A percentile compares a stretch with the other conserved stretches of the same genome.
Evolutionary conservation across 768 basidiomycete genomes (phyloP).

Genomic region (Rhodotorula paludigena): DNA sequence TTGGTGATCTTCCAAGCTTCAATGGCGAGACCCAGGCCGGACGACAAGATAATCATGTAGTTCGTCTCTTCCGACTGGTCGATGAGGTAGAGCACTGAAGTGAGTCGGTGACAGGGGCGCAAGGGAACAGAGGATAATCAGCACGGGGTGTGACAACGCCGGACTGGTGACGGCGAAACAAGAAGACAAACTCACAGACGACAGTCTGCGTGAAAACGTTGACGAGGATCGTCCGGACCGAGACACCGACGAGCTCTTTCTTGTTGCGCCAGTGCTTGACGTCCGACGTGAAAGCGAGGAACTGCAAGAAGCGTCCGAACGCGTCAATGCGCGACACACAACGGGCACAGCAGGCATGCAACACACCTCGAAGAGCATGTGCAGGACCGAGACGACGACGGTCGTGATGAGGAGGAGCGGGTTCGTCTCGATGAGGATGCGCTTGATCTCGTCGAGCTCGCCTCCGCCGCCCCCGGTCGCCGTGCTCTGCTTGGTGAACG

Average conservation of each 20-base stretch:
- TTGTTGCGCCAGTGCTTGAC: slow-evolving; percentile 92
- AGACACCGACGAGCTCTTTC: slow-evolving; percentile 86
- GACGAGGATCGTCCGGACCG: slow-evolving; percentile 76
- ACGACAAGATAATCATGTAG: slow-evolving; percentile 71
- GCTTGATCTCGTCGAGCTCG: slow-evolving; percentile 92
- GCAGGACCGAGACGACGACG: slow-evolving; percentile 75
- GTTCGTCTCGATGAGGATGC: slow-evolving; percentile 66
- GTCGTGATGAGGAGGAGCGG: slow-evolving; percentile 83
- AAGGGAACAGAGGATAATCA: not conserved
- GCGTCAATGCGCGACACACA: no score
- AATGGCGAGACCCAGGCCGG: slow-evolving; percentile 44
- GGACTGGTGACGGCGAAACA: not conserved
- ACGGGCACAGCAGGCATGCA: not conserved
- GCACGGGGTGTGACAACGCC: no score
- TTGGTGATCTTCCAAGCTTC: slow-evolving; percentile 85
- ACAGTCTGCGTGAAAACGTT: slow-evolving; percentile 71
- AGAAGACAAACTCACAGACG: not conserved
- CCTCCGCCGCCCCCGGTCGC: slow-evolving; percentile 54
- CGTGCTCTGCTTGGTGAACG: slow-evolving; percentile 61
- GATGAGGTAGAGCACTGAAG: slow-evolving; percentile 57
- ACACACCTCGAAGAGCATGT: slow-evolving; percentile 66
- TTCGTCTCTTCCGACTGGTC: slow-evolving; percentile 93
- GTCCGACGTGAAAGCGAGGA: slow-evolving; percentile 91
- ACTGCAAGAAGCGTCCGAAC: slow-evolving; percentile 49
- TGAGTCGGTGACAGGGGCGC: no score